Conservation (phyloP, 1,139 yeast genomes). For the Blastobotrys serpentis region DNA sequence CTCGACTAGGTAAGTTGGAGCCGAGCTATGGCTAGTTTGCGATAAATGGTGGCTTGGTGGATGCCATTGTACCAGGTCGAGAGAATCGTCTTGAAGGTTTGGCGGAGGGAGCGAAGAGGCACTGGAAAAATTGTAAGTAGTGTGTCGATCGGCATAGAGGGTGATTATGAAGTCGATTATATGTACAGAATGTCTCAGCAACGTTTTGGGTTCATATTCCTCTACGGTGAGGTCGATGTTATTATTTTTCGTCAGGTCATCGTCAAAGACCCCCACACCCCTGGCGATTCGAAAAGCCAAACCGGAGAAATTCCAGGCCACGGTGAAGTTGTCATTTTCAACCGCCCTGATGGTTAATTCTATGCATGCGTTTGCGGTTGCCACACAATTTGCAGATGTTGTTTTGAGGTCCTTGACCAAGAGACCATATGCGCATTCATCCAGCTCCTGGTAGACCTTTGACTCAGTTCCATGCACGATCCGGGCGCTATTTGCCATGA, state of each 20-base stretch:
- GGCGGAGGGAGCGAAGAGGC: not conserved
- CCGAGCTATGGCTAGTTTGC: not conserved
- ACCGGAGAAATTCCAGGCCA: slow-evolving; percentile 14
- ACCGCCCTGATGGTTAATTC: slow-evolving; percentile 9
- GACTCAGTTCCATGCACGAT: slow-evolving; percentile 11
- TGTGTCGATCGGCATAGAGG: slow-evolving; percentile 9
- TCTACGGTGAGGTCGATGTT: slow-evolving; percentile 4
- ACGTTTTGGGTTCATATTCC: slow-evolving; percentile 10
- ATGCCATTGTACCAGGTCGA: slow-evolving; percentile 13
- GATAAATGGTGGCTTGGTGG: not conserved
- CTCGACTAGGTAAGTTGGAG: not conserved
- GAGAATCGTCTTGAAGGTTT: slow-evolving; percentile 5
- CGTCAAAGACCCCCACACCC: not conserved
- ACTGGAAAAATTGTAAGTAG: not conserved
- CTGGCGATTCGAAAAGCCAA: slow-evolving; percentile 8
- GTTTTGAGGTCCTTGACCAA: slow-evolving; percentile 10
- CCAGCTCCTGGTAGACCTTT: slow-evolving; percentile 11
- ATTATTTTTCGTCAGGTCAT: not conserved
- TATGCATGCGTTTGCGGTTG: slow-evolving; percentile 10
- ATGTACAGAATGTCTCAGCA: slow-evolving; percentile 1
- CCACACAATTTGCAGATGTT: slow-evolving; percentile 3
- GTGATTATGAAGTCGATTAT: slow-evolving; percentile 7
- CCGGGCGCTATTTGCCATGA: slow-evolving; percentile 14
- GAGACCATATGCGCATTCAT: slow-evolving; percentile 7
- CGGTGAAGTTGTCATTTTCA: slow-evolving; percentile 2